A percentile compares a stretch with the other conserved stretches of the same genome.
These are phyloP conservation scores for Blepharisma undulans DNA, from an alignment of 169 alveolate species.

Conservation along the genomic window DNA sequence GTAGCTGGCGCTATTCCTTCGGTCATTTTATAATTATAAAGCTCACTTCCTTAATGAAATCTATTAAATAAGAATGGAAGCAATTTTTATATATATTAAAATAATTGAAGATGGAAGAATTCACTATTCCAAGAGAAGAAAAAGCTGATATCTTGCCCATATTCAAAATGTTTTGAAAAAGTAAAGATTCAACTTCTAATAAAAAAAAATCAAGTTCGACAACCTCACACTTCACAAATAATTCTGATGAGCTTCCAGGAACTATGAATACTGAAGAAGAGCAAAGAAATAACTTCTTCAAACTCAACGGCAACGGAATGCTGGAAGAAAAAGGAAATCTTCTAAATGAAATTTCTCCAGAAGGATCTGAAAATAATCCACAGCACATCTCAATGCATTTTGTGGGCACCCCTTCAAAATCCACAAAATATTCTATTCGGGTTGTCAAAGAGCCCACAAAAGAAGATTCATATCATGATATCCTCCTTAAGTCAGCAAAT, in stretches of 20 bases:
- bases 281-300: not conserved
- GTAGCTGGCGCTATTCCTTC: slow-evolving; percentile 27
- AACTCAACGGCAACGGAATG: not conserved
- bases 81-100: too few species aligned
- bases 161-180: not conserved
- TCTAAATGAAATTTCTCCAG: not conserved
- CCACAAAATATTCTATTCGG: not conserved
- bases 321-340: not conserved
- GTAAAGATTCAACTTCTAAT: not conserved
- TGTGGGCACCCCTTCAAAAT: not conserved
- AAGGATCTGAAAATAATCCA: not conserved
- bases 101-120: not conserved
- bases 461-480: not conserved
- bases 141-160: not conserved
- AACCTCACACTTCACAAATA: not conserved
- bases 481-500: not conserved
- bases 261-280: not conserved
- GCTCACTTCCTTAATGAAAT: not conserved
- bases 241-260: not conserved
- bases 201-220: not conserved
- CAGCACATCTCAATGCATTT: not conserved
- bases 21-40: slow-evolving; percentile 12
- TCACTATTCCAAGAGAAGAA: not conserved
- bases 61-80: not conserved
- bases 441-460: not conserved